Evolutionary conservation across 306 rosid genomes (phyloP).

Genomic region (Castanopsis chinensis): DNA sequence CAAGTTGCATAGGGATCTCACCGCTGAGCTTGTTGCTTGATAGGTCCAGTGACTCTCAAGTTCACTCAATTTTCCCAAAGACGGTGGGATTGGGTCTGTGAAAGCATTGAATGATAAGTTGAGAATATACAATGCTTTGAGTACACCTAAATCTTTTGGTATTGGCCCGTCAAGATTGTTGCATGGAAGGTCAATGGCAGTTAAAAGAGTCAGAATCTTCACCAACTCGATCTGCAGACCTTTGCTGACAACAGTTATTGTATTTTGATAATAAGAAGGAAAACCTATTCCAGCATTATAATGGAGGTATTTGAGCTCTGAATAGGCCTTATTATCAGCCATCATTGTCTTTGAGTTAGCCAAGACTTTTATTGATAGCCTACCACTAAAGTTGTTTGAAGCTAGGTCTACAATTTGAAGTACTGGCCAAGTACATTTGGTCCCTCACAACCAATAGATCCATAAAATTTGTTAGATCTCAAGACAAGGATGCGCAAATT

Average conservation of each 20-base stretch:
- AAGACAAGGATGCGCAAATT: constrained; percentile 28
- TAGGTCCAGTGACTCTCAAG: constrained; percentile 31
- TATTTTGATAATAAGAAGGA: constrained; percentile 14
- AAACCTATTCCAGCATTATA: background rate
- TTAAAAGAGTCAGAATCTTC: constrained; percentile 28
- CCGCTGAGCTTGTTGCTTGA: constrained; percentile 2
- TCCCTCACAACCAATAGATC: background rate
- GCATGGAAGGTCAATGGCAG: constrained; percentile 34
- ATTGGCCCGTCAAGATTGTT: constrained; percentile 27
- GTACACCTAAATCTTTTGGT: constrained; percentile 13
- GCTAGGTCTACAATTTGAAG: constrained; percentile 45
- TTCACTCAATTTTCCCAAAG: background rate
- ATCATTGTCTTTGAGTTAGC: constrained; percentile 4
- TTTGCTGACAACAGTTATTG: constrained; percentile 28
- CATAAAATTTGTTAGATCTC: constrained; percentile 31
- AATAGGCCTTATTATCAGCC: background rate
- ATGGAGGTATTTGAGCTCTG: constrained; percentile 14
- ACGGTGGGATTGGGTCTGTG: constrained; percentile 5
- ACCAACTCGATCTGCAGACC: constrained; percentile 23
- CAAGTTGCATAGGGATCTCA: constrained; percentile 6
- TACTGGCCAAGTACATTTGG: background rate
- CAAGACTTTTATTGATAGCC: background rate
- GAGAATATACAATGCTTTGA: constrained; percentile 11
- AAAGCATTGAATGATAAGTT: constrained; percentile 23
- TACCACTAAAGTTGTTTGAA: background rate